Evolutionary conservation across 2,329 filamentous ascomycete genomes (phyloP), one percentile per base, ranked within the genome.

Genomic region (Fusarium incarnatum): DNA sequence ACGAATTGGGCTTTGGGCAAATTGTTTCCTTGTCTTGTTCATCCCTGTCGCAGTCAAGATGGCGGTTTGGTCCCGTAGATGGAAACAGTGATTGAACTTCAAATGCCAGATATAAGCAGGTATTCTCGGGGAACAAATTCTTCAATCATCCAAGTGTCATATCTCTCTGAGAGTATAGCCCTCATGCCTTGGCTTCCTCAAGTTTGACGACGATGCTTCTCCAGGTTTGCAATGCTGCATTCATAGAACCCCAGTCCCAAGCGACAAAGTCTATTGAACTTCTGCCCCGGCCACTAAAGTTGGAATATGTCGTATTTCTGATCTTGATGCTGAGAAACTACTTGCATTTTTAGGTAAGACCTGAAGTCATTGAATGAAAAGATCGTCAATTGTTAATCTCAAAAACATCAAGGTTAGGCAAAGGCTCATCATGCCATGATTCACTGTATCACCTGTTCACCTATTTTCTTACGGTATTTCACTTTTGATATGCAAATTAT

Each of bases 1-100:
- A 60, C 2, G 23, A 32, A 5, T 76, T 70, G 71, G 73, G 61
- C 1, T 74, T 73, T 41, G 73, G 73, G 0, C 71, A 75, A 16
- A 67, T 77, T 16, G 59, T 77, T 12, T 75, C 66, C 13, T 76
- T 16, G 44, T 75, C 25, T 40, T 73, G 15, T 75, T 77, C 64
- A 45, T 56, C 2, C 72, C 70, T 6, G 65, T 77, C 12, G 59
- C 27, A 8, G 64, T 74, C n/a, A 56, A 64, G 13, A 71, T 73
- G 62, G 61, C 44, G 64, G 34, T 72, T 75, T 45, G 54, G 64
- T 6, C 4, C n/a, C 6, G n/a, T 20, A 48, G 52, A 49, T 15
- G 23, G 34, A 27, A 22, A 15, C n/a, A 37, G 47, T 46, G 42
- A 49, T 18, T 65, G 15, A 53, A 20, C 3, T 8, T 27, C 16